Percentiles rank a stretch among this genome's conserved stretches.
Conservation (phyloP, 345 rosid genomes). For the Noccaea caerulescens region DNA sequence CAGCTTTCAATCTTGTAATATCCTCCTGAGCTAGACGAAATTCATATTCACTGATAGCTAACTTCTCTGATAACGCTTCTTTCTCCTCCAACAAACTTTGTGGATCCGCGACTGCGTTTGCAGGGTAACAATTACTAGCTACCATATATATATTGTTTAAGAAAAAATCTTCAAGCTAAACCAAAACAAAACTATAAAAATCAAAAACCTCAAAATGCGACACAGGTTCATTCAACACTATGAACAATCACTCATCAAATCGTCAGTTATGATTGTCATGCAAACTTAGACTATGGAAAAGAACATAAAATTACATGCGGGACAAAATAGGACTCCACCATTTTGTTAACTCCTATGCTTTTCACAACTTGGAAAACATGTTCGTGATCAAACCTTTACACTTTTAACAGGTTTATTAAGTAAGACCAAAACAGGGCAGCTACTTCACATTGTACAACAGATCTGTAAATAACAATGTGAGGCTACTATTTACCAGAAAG, state of each 20-base stretch:
- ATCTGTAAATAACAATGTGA: constrained; percentile 27
- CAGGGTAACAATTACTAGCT: constrained; percentile 41
- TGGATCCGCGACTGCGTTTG: constrained; percentile 82
- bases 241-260: constrained; percentile 6
- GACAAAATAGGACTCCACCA: constrained; percentile 9
- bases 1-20: constrained; percentile 67
- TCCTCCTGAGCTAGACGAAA: constrained; percentile 95
- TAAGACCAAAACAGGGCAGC: background rate
- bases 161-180: constrained; percentile 27
- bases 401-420: background rate
- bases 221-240: constrained; percentile 5
- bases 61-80: constrained; percentile 75
- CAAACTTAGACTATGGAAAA: constrained; percentile 7
- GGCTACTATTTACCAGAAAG: constrained; percentile 7
- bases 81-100: constrained; percentile 91
- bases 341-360: background rate
- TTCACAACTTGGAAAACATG: constrained; percentile 15
- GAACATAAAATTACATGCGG: constrained; percentile 9
- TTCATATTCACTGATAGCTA: constrained; percentile 84
- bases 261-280: background rate
- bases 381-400: background rate
- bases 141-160: constrained; percentile 28
- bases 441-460: constrained; percentile 13
- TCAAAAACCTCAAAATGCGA: constrained; percentile 7
- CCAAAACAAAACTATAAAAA: constrained; percentile 17